These are phyloP conservation scores for Lojkania enalia DNA, from an alignment of 2,329 filamentous ascomycete genomes.

Conservation along the genomic window DNA sequence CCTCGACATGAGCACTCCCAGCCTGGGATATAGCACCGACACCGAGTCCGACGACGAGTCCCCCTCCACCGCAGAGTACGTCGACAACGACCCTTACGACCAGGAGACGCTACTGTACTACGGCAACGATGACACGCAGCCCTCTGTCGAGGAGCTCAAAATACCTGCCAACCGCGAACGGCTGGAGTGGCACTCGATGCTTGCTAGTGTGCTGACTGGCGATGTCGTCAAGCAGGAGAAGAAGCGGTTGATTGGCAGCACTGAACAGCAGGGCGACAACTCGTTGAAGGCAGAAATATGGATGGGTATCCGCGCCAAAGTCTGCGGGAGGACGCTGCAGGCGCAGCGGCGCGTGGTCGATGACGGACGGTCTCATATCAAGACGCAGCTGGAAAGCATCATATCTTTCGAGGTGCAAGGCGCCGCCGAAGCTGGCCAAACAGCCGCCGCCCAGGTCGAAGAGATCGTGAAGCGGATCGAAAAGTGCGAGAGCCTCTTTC, in stretches of 20 bases:
- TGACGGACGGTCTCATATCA: conserved; percentile 74
- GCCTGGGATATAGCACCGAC: conserved; percentile 68
- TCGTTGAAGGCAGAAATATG: conserved; percentile 73
- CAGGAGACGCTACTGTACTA: conserved; percentile 93
- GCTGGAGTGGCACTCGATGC: conserved; percentile 97
- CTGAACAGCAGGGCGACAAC: conserved; percentile 73
- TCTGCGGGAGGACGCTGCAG: conserved; percentile 80
- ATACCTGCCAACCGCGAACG: conserved; percentile 86
- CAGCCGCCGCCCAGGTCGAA: conserved; percentile 83
- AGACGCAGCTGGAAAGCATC: conserved; percentile 80
- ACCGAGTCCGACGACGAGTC: conserved; percentile 91
- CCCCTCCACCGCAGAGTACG: conserved; percentile 79
- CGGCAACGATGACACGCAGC: conserved; percentile 84
- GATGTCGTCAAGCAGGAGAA: conserved; percentile 99
- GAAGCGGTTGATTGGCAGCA: conserved; percentile 84
- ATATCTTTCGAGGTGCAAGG: conserved; percentile 94
- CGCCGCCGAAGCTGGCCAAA: conserved; percentile 86
- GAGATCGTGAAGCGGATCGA: conserved; percentile 91
- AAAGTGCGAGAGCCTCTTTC: conserved; percentile 82
- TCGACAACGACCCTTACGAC: conserved; percentile 82
- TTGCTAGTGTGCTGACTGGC: conserved; percentile 91
- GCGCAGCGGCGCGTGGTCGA: conserved; percentile 88
- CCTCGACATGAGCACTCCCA: conserved; percentile 72
- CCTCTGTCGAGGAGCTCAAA: conserved; percentile 85
- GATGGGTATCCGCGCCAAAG: conserved; percentile 82